Evolutionary conservation across 2,329 filamentous ascomycete species (phyloP).

Genomic region (Xylaria sp.): DNA sequence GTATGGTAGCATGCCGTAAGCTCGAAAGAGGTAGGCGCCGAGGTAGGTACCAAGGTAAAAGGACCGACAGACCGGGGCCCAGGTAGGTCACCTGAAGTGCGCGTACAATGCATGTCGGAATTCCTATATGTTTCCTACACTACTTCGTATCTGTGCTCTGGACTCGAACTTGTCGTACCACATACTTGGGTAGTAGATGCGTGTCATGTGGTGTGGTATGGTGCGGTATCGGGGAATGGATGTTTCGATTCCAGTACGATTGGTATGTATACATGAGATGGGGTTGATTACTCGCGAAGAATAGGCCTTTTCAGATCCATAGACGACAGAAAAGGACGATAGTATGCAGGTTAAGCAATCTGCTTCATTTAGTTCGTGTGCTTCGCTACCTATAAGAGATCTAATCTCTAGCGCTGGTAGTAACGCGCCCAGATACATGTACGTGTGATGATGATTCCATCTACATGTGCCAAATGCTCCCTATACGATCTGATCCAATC

Average conservation of each 20-base stretch:
- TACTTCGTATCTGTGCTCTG: not conserved
- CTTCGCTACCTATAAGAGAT: not conserved
- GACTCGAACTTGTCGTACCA: not conserved
- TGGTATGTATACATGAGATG: too few relatives aligned
- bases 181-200: not conserved
- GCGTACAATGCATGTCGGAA: not conserved
- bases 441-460: not conserved
- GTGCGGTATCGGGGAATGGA: not conserved
- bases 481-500: not conserved
- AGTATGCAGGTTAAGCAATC: not conserved
- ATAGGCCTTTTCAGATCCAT: not conserved
- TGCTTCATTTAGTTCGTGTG: conserved; percentile 4
- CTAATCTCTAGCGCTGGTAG: not conserved
- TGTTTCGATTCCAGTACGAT: not conserved
- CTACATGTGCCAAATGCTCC: not conserved
- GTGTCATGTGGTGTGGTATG: not conserved
- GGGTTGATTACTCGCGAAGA: not conserved
- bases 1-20: not conserved
- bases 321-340: not conserved
- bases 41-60: not conserved
- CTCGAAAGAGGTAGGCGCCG: not conserved
- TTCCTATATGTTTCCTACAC: not conserved
- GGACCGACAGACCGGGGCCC: not conserved
- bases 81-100: not conserved
- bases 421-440: not conserved